Base-by-base conservation (phyloP, 2,329 filamentous ascomycete genomes). In the Trichoderma sp. region DNA sequence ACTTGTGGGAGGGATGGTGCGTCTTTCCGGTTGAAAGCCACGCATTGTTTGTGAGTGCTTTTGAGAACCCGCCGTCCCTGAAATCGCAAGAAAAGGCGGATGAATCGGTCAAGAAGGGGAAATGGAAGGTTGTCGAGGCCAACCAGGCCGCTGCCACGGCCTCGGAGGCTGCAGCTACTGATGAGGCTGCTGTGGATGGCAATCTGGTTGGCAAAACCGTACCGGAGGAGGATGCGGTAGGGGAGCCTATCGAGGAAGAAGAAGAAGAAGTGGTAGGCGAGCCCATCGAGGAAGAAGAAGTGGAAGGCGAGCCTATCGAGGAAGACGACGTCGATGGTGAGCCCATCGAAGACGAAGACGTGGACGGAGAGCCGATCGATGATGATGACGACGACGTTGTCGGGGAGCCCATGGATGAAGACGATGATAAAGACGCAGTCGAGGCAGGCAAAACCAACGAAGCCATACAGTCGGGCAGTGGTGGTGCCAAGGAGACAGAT, bases 1-100 rank as follows among this genome's bases (percentile, higher is more conserved):
- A 84, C 54, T 78, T 92, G 43, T 95, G 91, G 87, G 87, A 89
- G 69, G 83, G 85, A 7, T 89, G 86, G 87, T 88, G 85, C 69
- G 85, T 88, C 1, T 96, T 96, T 70, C 88, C 90, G 1, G 85
- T 87, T 34, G 87, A 89, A 63, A 88, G 86, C 55, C 90, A 94
- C 69, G 89, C 91, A 68, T 78, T 85, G 30, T 90, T 96, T 68
- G 85, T 85, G 34, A 80, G 83, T 63, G 84, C 84, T 14, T 96
- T 96, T 71, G 87, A 90, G 68, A 86, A 88, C 63, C 90, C 90
- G 30, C 89, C 90, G 15, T 73, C 77, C 10, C 67, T 73, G 6
- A 77, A 74, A 67, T 63, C 61, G 1, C 71, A 72, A 51, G 74
- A 74, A 41, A 74, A 56, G 69, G 70, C 74, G 69, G 63, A 62